phyloP scores from a whole-genome alignment of 108 stramenopile species.

The Cyclotella sp. region DNA sequence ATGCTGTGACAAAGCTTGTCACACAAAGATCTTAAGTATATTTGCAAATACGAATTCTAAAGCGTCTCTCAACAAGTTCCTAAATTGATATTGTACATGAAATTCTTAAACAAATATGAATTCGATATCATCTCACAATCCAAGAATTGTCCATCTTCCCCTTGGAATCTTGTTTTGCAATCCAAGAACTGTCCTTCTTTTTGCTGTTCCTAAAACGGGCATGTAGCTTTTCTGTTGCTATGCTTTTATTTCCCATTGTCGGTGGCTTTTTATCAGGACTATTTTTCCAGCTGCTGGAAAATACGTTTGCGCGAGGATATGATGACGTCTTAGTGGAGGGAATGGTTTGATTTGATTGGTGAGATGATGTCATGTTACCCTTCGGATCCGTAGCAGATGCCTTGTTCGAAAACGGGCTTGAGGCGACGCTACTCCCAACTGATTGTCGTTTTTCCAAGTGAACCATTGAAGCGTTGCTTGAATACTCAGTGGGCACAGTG shows the following conservation, averaged over 20 bases:
- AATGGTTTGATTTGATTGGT: neutral
- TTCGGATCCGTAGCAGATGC: neutral
- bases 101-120: too few relatives aligned
- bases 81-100: too few relatives aligned
- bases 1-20: neutral
- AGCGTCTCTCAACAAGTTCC: too few relatives aligned
- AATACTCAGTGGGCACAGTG: neutral
- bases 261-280: slow-evolving; percentile 4
- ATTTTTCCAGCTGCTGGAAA: slow-evolving; percentile 9
- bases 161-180: slow-evolving; percentile 6
- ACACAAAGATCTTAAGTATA: slow-evolving; percentile 1
- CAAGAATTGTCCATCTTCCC: neutral
- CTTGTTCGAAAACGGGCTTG: slow-evolving; percentile 18
- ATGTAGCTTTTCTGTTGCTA: slow-evolving; percentile 14
- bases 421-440: slow-evolving; percentile 4
- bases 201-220: neutral
- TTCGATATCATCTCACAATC: neutral
- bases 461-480: neutral
- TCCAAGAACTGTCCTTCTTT: neutral
- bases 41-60: neutral
- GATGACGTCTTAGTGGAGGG: neutral
- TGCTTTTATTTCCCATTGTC: neutral
- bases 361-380: neutral
- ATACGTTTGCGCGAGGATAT: neutral
- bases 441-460: neutral